Evolutionary conservation across 2,329 filamentous ascomycete species (phyloP), one percentile per base, ranked within the genome.

Genomic region (Aspergillus tubingensis): DNA sequence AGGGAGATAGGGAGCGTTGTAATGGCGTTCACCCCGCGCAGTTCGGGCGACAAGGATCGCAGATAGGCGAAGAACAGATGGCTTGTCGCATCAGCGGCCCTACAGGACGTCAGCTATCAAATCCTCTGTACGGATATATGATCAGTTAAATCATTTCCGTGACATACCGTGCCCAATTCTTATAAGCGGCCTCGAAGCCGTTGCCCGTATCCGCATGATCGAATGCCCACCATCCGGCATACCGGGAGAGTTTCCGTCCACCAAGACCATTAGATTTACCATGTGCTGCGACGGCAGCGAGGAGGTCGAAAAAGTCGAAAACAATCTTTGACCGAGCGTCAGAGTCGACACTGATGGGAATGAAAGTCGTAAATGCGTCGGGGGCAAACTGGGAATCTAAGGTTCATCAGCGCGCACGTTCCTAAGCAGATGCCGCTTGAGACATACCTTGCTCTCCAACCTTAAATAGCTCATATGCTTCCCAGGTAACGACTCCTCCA

Each of bases 141-240:
- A 32, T 54, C 19, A 59, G 59, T 47, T 53, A 23, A 61, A 59
- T 48, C 51, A 25, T 38, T 11, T 49, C 48, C 23, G 23, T 53
- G 43, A 73, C 86, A 77, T 80, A 93, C 90, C 81, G 88, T 67
- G 89, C 82, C 93, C 95, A 99, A 48, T 87, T 86, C 72, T 90
- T 91, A 78, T 99, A 99, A 57, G 94, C 93, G 43, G 91, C 91
- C 67, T 98, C 95, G 69, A 99, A 99, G 15, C 95, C 95, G 73
- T 90, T 94, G 44, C 90, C 91, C 6, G 88, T 88, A 73, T 98
- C 93, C 50, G 83, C 86, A 67, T 96, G 91, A 71, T 97, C 94
- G 74, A 99, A 99, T 1, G 94, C 92, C 95, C 95, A 99, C 95
- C 95, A 99, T 49, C 93, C 92, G 43, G 94, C 95, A 84, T 96